Conservation (phyloP, 2,329 filamentous ascomycete species). For the Penicillium hordei region DNA sequence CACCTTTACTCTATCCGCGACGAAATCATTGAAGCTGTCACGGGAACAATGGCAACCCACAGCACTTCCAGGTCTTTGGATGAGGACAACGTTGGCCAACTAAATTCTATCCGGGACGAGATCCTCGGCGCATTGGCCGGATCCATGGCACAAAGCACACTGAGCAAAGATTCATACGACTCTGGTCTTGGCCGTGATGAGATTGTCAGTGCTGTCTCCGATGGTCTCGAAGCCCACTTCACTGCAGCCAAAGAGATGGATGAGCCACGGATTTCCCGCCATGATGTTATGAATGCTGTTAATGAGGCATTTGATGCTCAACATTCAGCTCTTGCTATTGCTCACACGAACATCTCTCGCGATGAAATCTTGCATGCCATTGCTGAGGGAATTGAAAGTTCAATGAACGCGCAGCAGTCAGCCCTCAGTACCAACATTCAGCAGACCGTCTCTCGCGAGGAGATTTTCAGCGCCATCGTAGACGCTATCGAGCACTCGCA, state of each 20-base stretch:
- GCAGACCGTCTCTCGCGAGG: constrained; percentile 49
- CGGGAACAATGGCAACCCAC: constrained; percentile 7
- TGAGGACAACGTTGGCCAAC: constrained; percentile 31
- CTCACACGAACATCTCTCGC: constrained; percentile 46
- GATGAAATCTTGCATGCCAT: constrained; percentile 46
- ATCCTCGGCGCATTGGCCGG: constrained; percentile 36
- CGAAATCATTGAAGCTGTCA: constrained; percentile 30
- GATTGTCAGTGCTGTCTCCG: constrained; percentile 60
- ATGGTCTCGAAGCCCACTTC: constrained; percentile 54
- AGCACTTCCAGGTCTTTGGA: constrained; percentile 19
- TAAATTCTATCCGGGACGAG: constrained; percentile 33
- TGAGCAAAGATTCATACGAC: constrained; percentile 33
- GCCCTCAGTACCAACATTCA: constrained; percentile 31
- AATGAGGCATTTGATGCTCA: constrained; percentile 36
- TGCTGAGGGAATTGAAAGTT: constrained; percentile 26
- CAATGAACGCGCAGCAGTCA: constrained; percentile 37
- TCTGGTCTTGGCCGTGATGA: constrained; percentile 53
- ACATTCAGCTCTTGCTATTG: constrained; percentile 24
- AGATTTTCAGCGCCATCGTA: constrained; percentile 57
- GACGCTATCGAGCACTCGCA: constrained; percentile 50
- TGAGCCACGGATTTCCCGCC: constrained; percentile 30
- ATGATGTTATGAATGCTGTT: constrained; percentile 32
- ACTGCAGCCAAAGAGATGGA: constrained; percentile 57
- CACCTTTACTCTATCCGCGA: constrained; percentile 16
- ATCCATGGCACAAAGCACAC: constrained; percentile 32